Base-by-base conservation (phyloP, 2,329 filamentous ascomycete species). In the Epicoccum nigrum region DNA sequence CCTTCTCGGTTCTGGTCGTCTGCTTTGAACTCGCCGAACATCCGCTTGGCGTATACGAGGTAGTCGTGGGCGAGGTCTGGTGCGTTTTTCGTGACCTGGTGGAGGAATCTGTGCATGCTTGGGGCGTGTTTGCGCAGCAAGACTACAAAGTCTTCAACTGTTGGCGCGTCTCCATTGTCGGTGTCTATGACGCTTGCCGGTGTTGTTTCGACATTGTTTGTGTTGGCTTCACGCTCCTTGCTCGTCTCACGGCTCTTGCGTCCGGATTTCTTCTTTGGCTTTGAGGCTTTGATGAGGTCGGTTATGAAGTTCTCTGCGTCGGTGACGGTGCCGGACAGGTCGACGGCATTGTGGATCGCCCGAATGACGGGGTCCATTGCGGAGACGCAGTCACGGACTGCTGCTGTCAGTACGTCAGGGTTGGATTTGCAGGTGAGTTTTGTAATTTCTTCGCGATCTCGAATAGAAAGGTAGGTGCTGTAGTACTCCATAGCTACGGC, bases 341-440 rank as follows among this genome's bases (percentile, higher is more conserved):
- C 87, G 19, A 92, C 81, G 2, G 83, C 82, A 45, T 88, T 82
- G 67, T 93, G 90, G 6, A 92, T 77, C 3, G 80, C 76, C 17
- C 89, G 81, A 48, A 94, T 90, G 52, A 92, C 84, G 0, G 88
- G 88, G 44, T 92, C 89, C 59, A 89, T 90, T 2, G 86, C 86
- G 0, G 80, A 77, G 5, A 92, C 82, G 0, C 80, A 71, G 50
- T 90, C 86, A 23, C 83, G 81, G 39, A 92, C 75, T 1, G 84
- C 80, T 7, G 84, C 80, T 0, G 89, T 92, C n/a, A 92, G 78
- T 8, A 88, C 78, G 61, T 93, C 90, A 0, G 90, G 89, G 19
- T 80, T 83, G 37, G 84, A 79, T 12, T 83, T 82, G 70, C 89
- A 93, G 12, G 92, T 74, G 0, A 85, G 81, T 11, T 80, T 79